phyloP scores from a whole-genome alignment of 306 rosid species.

The Vicia villosa region DNA sequence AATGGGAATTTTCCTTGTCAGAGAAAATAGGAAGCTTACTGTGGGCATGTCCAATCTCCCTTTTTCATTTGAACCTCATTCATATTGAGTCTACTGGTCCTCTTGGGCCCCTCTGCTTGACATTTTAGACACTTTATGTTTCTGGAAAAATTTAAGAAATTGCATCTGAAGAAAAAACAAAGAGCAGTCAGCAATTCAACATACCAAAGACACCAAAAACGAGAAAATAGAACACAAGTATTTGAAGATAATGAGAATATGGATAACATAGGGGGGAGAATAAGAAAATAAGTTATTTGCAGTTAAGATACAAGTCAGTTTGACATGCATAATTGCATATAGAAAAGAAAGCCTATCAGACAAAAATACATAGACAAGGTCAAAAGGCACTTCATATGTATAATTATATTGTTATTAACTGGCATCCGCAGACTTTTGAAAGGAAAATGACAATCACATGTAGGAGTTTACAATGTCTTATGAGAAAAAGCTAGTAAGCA shows the following conservation, averaged over 20 bases:
- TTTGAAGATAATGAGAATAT: slow-evolving; percentile 22
- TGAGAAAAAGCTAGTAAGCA: slow-evolving; percentile 6
- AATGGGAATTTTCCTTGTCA: slow-evolving; percentile 2
- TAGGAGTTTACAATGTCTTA: not conserved
- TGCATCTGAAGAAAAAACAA: slow-evolving; percentile 67
- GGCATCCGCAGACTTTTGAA: slow-evolving; percentile 14
- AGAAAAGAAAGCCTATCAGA: slow-evolving; percentile 10
- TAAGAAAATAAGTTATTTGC: not conserved
- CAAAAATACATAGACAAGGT: slow-evolving; percentile 8
- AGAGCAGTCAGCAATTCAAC: slow-evolving; percentile 43
- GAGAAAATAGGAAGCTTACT: slow-evolving; percentile 51
- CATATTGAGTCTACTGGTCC: not conserved
- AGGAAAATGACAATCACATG: slow-evolving; percentile 7
- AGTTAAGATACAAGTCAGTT: slow-evolving; percentile 23
- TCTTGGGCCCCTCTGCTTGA: slow-evolving; percentile 61
- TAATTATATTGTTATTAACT: slow-evolving; percentile 6
- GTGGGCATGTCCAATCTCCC: slow-evolving; percentile 90
- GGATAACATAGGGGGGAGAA: not conserved
- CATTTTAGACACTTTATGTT: slow-evolving; percentile 73
- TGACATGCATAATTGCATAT: slow-evolving; percentile 31
- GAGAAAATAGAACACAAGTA: slow-evolving; percentile 21
- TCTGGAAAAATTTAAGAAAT: slow-evolving; percentile 79
- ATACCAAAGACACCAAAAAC: slow-evolving; percentile 17
- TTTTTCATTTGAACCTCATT: slow-evolving; percentile 60
- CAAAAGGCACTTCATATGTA: slow-evolving; percentile 30